Evolutionary conservation across 1,284 basidiomycete species (phyloP), one percentile per base, ranked within the genome.

Genomic region (Ustilago crameri): DNA sequence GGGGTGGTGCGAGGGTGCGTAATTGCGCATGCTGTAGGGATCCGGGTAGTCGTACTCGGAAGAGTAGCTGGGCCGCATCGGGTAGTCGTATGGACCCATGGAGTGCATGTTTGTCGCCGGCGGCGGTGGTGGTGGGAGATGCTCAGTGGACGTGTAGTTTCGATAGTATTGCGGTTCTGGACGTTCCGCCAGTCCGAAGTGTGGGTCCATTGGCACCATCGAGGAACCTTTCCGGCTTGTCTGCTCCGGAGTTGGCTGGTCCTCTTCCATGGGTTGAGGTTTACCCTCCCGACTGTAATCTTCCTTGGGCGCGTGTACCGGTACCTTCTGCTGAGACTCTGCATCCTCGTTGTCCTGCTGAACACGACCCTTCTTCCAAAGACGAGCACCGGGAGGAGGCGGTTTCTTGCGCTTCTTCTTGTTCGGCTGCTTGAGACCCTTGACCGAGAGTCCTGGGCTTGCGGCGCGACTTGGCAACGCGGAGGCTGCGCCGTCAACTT

Each of bases 361-460:
- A 2, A 71, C 68, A 8, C 58, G 44, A 4, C 69, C 69, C 22
- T 67, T 62, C 58, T 72, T 72, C 69, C 69, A 72, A 24, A 67
- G 41, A 24, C 69, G 51, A 2, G 60, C 69, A 3, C 69, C 64
- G 2, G 69, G 69, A 32, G 69, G 69, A 17, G 69, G 69, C 9
- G 64, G 64, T 56, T 63, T 63, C 53, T 54, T 67, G 24, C 52
- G 24, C 60, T 67, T 72, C 24, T 35, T 56, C 23, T 51, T 51
- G n/a, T 46, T 42, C 20, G 43, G 22, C 18, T 44, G 44, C 17
- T 38, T 30, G 9, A 22, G 38, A 10, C 23, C 48, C 20, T 48
- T 50, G 15, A 15, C 53, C 35, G 49, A 40, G n/a, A 2, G 15
- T 7, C 53, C 52, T 2, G 64, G 64, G 35, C 35, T 37, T 17